Evolutionary conservation across 768 basidiomycete genomes (phyloP).

Genomic region (Mycena kentingensis): DNA sequence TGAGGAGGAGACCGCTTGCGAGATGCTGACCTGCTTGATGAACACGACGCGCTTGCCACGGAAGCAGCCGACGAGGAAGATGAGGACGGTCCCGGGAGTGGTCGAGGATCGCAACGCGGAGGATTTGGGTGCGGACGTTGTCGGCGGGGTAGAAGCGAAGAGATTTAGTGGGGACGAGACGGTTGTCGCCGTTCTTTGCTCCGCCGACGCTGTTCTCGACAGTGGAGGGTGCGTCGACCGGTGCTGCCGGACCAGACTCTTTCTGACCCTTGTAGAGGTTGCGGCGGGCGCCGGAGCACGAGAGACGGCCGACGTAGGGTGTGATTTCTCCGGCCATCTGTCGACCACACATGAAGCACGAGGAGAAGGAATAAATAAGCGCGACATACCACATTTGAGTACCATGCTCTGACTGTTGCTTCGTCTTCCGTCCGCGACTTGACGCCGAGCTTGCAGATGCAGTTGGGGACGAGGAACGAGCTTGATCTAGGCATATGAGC

Average conservation of each 20-base stretch:
- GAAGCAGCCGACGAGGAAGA: slow-evolving; percentile 77
- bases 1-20: slow-evolving; percentile 86
- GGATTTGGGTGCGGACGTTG: too few species aligned
- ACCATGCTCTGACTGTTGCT: neutral
- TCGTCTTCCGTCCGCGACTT: too few species aligned
- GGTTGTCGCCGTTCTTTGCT: slow-evolving; percentile 87
- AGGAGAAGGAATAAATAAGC: neutral
- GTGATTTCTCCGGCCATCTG: slow-evolving; percentile 88
- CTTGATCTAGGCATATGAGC: too few species aligned
- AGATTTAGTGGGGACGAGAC: slow-evolving; percentile 87
- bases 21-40: slow-evolving; percentile 98
- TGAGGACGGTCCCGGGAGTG: slow-evolving; percentile 71
- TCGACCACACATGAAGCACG: slow-evolving; percentile 18
- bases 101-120: too few species aligned
- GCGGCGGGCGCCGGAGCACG: slow-evolving; percentile 81
- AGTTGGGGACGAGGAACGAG: too few species aligned
- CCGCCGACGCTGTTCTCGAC: slow-evolving; percentile 85
- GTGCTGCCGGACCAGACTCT: slow-evolving; percentile 70
- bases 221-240: slow-evolving; percentile 58
- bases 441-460: too few species aligned
- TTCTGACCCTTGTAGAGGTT: slow-evolving; percentile 83
- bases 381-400: slow-evolving; percentile 17
- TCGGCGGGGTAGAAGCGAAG: slow-evolving; percentile 93
- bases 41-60: slow-evolving; percentile 97
- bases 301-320: slow-evolving; percentile 79